Percentiles rank a stretch among this genome's conserved stretches.
phyloP scores from a whole-genome alignment of 768 basidiomycete genomes.

The Mycena metata region DNA sequence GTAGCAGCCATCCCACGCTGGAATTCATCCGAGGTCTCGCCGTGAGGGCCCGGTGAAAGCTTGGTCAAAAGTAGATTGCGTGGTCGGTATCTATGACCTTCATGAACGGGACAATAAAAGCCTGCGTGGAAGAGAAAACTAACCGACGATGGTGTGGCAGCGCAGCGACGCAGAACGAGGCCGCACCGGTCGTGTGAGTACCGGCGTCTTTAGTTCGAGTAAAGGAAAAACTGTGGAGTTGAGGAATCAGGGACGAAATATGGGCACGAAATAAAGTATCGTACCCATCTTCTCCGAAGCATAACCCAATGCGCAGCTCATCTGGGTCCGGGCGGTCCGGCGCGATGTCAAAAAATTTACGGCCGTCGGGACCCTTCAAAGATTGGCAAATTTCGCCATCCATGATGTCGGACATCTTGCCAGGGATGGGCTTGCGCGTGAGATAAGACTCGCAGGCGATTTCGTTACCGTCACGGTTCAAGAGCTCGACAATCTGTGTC shows the following conservation, averaged over 20 bases:
- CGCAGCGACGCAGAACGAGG: conserved; percentile 7
- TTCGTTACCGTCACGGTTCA: background rate
- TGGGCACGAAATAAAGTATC: too few relatives aligned
- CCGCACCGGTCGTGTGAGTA: background rate
- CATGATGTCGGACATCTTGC: background rate
- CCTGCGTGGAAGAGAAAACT: too few relatives aligned
- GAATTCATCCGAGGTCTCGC: too few relatives aligned
- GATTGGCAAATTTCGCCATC: conserved; percentile 15
- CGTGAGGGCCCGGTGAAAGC: conserved; percentile 4
- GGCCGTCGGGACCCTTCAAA: conserved; percentile 12
- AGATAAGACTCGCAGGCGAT: background rate
- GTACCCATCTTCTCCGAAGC: conserved; percentile 16
- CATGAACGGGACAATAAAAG: too few relatives aligned
- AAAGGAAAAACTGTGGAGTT: conserved; percentile 3
- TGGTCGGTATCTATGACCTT: conserved; percentile 2
- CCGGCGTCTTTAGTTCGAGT: too few relatives aligned
- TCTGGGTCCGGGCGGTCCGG: too few relatives aligned
- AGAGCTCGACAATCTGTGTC: background rate
- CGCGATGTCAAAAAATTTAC: conserved; percentile 2
- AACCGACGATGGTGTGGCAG: conserved; percentile 10
- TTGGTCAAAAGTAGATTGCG: conserved; percentile 2
- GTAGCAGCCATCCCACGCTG: background rate
- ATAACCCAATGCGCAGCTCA: conserved; percentile 4
- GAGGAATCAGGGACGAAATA: too few relatives aligned
- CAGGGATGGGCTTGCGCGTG: background rate